Evolutionary conservation across 129 eudicot species (phyloP).

Genomic region (Chrysanthemum makinoi): DNA sequence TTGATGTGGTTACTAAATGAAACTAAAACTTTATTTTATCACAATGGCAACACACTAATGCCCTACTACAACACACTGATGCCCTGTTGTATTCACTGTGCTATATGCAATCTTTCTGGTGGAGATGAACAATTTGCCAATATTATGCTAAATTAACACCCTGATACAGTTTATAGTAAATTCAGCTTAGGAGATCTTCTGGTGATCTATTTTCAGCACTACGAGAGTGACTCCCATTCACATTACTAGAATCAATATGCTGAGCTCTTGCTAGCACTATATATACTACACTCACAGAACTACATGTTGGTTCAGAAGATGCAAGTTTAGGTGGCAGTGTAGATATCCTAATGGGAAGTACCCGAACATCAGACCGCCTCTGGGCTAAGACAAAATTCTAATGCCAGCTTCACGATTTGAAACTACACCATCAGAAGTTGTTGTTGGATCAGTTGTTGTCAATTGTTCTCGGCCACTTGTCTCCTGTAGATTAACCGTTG

Average conservation of each 20-base stretch:
- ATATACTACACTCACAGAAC: slow-evolving; percentile 57
- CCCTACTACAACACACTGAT: slow-evolving; percentile 50
- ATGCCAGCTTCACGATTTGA: slow-evolving; percentile 29
- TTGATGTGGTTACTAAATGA: too few relatives aligned
- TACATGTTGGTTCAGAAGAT: slow-evolving; percentile 46
- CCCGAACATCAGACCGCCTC: slow-evolving; percentile 52
- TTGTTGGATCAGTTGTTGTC: slow-evolving; percentile 28
- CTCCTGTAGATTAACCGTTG: slow-evolving; percentile 51
- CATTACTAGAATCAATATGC: too few relatives aligned
- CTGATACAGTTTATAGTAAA: too few relatives aligned
- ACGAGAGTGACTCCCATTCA: too few relatives aligned
- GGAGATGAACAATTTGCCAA: too few relatives aligned
- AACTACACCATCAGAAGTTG: slow-evolving; percentile 34
- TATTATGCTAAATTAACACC: too few relatives aligned
- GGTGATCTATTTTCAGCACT: too few relatives aligned
- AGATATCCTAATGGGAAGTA: slow-evolving; percentile 61
- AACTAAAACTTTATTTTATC: too few relatives aligned
- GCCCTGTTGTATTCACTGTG: too few relatives aligned
- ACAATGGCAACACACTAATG: slow-evolving; percentile 26
- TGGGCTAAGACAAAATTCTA: slow-evolving; percentile 32
- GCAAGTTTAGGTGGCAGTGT: slow-evolving; percentile 55
- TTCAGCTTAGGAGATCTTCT: too few relatives aligned
- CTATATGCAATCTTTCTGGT: too few relatives aligned
- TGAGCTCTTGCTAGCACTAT: not conserved
- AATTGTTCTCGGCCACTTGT: slow-evolving; percentile 38